These are phyloP conservation scores for Herpotrichia juniperi DNA, from an alignment of 2,329 filamentous ascomycete genomes.

Conservation along the genomic window DNA sequence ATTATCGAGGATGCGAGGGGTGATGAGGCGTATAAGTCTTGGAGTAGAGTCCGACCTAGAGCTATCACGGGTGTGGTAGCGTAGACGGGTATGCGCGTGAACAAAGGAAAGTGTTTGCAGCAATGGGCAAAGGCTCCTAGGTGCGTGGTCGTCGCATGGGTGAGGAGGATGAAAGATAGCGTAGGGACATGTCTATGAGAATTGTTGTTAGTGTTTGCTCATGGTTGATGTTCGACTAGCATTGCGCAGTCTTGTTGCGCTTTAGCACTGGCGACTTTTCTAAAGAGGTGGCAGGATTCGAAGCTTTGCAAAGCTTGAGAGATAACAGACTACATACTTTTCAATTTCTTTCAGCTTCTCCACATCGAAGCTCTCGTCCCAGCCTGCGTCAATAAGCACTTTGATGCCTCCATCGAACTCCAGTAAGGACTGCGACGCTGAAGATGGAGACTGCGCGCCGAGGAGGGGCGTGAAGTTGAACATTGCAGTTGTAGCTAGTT, in stretches of 20 bases:
- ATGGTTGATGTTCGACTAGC: neutral
- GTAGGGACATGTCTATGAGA: constrained; percentile 79
- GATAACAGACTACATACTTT: constrained; percentile 65
- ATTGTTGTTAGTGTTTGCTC: constrained; percentile 6
- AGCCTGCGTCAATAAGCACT: constrained; percentile 91
- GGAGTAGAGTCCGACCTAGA: constrained; percentile 85
- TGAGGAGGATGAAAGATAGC: constrained; percentile 90
- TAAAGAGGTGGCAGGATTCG: too few species aligned
- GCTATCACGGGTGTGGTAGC: constrained; percentile 93
- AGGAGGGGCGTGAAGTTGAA: constrained; percentile 95
- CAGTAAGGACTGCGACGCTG: constrained; percentile 91
- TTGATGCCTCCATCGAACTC: constrained; percentile 98
- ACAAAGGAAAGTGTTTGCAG: constrained; percentile 93
- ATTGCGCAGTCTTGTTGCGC: neutral
- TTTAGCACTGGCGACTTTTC: too few species aligned
- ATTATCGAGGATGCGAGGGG: constrained; percentile 87
- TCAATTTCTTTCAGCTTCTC: constrained; percentile 85
- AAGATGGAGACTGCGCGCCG: constrained; percentile 85
- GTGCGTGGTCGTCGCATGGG: constrained; percentile 89
- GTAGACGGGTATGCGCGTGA: constrained; percentile 91
- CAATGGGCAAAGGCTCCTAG: constrained; percentile 94
- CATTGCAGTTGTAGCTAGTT: constrained; percentile 61
- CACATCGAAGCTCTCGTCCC: constrained; percentile 90
- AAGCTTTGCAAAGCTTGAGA: neutral
- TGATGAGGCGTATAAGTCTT: constrained; percentile 90